Percentiles rank a stretch among this genome's conserved stretches.
Conservation (phyloP, 345 rosid genomes). For the Brassica carinata region DNA sequence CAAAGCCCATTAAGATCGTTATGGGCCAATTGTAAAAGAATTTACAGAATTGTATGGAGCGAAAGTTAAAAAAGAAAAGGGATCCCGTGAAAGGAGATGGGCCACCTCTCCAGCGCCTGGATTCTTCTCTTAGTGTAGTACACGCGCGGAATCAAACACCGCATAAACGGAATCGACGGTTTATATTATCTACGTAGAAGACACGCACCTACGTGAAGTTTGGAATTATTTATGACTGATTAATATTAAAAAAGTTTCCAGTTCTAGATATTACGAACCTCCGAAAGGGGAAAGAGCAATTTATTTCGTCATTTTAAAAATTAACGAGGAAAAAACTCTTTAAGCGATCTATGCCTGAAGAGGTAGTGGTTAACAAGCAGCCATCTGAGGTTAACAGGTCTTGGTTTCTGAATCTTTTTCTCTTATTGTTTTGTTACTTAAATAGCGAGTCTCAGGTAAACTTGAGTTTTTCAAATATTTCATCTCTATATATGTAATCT, state of each 20-base stretch:
- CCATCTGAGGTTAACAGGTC: slow-evolving; percentile 28
- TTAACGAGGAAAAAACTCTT: slow-evolving; percentile 2
- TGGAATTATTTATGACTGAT: not conserved
- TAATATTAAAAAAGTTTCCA: not conserved
- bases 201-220: slow-evolving; percentile 2
- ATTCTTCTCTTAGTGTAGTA: not conserved
- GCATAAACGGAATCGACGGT: slow-evolving; percentile 1
- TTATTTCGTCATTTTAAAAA: slow-evolving; percentile 2
- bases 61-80: slow-evolving; percentile 12
- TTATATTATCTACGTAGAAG: not conserved
- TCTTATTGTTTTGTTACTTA: not conserved
- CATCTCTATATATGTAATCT: slow-evolving; percentile 18
- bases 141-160: not conserved
- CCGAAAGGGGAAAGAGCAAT: slow-evolving; percentile 24
- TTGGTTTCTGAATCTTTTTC: slow-evolving; percentile 3
- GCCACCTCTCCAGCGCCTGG: slow-evolving; percentile 7
- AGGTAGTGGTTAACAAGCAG: slow-evolving; percentile 37
- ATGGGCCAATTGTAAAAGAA: slow-evolving; percentile 24
- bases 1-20: slow-evolving; percentile 17
- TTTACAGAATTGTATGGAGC: slow-evolving; percentile 22
- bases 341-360: slow-evolving; percentile 39
- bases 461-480: not conserved
- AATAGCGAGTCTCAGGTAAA: not conserved
- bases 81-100: slow-evolving; percentile 30
- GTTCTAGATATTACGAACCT: slow-evolving; percentile 25